phyloP scores from a whole-genome alignment of 805 yeast genomes.

The Saccharomycopsis fodiens region DNA sequence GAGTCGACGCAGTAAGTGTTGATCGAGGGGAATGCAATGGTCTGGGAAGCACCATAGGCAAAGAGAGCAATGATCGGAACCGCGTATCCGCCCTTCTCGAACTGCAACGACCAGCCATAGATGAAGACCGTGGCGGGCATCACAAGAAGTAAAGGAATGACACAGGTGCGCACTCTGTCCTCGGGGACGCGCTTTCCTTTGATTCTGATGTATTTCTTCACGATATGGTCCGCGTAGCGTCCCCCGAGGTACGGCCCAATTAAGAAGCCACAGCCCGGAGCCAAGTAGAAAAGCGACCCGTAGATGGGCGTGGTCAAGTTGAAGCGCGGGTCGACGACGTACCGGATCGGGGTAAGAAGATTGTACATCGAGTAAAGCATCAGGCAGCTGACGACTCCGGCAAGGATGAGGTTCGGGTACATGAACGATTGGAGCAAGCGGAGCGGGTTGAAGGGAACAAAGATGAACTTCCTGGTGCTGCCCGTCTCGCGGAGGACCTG shows the following conservation, averaged over 20 bases:
- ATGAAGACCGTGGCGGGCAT: conserved; percentile 39
- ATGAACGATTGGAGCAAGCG: conserved; percentile 35
- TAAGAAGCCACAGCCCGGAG: conserved; percentile 51
- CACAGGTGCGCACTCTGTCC: conserved; percentile 39
- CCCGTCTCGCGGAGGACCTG: conserved; percentile 25
- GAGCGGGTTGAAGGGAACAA: conserved; percentile 39
- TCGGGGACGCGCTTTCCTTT: conserved; percentile 44
- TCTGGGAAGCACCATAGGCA: conserved; percentile 42
- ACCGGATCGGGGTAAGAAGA: conserved; percentile 46
- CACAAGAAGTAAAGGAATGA: conserved; percentile 34
- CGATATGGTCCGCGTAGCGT: conserved; percentile 41
- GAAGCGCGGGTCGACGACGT: conserved; percentile 50
- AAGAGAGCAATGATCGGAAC: conserved; percentile 45
- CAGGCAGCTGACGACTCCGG: conserved; percentile 35
- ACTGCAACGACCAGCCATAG: conserved; percentile 48
- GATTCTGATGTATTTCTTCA: conserved; percentile 34
- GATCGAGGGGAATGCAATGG: conserved; percentile 42
- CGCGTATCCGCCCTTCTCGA: conserved; percentile 46
- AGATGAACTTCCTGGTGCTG: conserved; percentile 33
- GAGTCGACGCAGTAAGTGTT: conserved; percentile 55
- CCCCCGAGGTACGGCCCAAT: conserved; percentile 48
- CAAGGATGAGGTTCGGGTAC: conserved; percentile 37
- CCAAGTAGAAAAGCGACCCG: conserved; percentile 46
- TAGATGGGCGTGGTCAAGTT: conserved; percentile 38
- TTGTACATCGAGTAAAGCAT: conserved; percentile 44